Evolutionary conservation across 805 yeast species (phyloP), one percentile per base, ranked within the genome.

Genomic region (Yarrowia deformans): DNA sequence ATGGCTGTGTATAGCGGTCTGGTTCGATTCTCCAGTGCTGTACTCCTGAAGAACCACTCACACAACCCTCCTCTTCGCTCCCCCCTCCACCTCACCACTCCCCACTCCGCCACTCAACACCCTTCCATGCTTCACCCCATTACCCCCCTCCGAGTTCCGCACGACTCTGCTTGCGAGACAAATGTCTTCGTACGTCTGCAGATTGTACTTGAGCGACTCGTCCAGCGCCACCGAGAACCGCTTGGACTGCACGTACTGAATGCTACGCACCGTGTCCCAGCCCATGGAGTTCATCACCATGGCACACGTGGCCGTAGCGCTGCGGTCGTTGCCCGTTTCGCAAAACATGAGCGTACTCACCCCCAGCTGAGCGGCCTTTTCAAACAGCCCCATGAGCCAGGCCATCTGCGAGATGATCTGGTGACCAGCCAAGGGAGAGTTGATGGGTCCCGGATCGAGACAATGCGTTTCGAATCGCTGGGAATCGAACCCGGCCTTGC

Each of bases 291-390:
- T 58, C 71, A 78, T 77, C 49, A 76, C 42, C 69, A 75, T 74
- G 6, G 79, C 79, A 32, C 72, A 73, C 1, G 73, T 77, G 4
- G 76, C 75, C 6, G 78, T 73, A 14, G 79, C 79, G 12, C 75
- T 70, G 16, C 67, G 68, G 46, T 76, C 78, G 70, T 78, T 78
- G 10, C 80, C 80, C 6, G 79, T 72, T 63, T 78, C 80, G 61
- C 80, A 78, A 52, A 72, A 74, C 35, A 78, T 58, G 32, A 77
- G 70, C 8, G 71, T 69, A 13, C 46, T 46, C 16, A 48, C 56
- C 5, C 68, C 68, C 35, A 37, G 23, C 35, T 48, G 43, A 6
- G 63, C n/a, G 8, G 69, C 60, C 19, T 42, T 37, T 13, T 43
- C 52, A 16, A 60, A 48, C 13, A 49, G 39, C 14, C 18, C 40